Percentiles rank a stretch among this genome's conserved stretches.
phyloP scores from a whole-genome alignment of 352 stramenopile genomes.

The Saprolegnia diclina region DNA sequence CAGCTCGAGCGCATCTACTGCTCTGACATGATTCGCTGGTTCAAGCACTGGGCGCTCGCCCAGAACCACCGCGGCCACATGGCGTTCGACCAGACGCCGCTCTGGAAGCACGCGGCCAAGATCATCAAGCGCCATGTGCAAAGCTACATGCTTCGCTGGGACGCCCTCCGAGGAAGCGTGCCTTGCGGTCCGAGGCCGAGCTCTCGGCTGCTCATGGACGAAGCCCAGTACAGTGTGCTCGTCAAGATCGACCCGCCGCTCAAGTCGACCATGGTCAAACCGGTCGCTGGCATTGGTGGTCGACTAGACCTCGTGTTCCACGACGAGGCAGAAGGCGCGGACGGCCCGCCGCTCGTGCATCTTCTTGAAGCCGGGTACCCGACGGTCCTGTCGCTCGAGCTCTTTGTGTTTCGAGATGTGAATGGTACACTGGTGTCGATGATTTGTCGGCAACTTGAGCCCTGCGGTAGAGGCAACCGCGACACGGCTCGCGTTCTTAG shows the following conservation, averaged over 20 bases:
- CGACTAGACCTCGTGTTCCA: neutral
- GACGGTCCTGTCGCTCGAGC: slow-evolving; percentile 1
- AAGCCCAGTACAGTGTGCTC: slow-evolving; percentile 17
- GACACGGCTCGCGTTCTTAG: neutral
- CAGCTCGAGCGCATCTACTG: slow-evolving; percentile 8
- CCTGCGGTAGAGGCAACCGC: neutral
- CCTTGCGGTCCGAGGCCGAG: neutral
- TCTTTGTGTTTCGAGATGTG: neutral
- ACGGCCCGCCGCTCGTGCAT: neutral
- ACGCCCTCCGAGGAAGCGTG: neutral
- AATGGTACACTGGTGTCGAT: neutral
- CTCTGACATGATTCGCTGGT: slow-evolving; percentile 18
- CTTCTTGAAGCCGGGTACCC: slow-evolving; percentile 9
- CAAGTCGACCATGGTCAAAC: neutral
- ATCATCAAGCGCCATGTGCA: neutral
- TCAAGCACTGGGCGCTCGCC: neutral
- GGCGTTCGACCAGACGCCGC: neutral
- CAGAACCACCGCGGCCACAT: neutral
- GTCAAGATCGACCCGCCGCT: slow-evolving; percentile 4
- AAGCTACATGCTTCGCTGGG: neutral
- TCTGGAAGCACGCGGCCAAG: neutral
- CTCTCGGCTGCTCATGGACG: neutral
- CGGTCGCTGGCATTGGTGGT: neutral
- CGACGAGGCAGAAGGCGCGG: neutral
- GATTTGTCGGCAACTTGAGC: neutral